Evolutionary conservation across 2,329 filamentous ascomycete species (phyloP).

Genomic region (Colletotrichum sansevieriae): DNA sequence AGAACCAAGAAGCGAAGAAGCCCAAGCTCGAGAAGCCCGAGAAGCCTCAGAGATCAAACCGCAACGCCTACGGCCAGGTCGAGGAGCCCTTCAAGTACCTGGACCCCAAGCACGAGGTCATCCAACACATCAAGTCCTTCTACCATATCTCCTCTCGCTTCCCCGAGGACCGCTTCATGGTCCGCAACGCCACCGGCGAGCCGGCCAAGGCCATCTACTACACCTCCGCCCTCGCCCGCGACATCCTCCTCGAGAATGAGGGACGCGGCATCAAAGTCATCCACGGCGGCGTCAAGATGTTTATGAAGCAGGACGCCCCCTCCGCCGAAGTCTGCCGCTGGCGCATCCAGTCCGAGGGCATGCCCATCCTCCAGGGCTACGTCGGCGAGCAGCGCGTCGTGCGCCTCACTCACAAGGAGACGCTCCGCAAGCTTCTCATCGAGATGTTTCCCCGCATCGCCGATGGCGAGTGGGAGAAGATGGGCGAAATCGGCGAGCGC

Average conservation of each 20-base stretch:
- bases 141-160: constrained; percentile 88
- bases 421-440: constrained; percentile 83
- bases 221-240: constrained; percentile 84
- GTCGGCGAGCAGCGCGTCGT: constrained; percentile 84
- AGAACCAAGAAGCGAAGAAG: constrained; percentile 54
- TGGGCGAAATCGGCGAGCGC: constrained; percentile 89
- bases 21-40: constrained; percentile 54
- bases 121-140: constrained; percentile 83
- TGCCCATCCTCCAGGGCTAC: constrained; percentile 92
- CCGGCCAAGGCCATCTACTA: constrained; percentile 98
- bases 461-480: constrained; percentile 77
- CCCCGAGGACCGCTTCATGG: constrained; percentile 92
- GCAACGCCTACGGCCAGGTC: constrained; percentile 65
- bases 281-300: constrained; percentile 98
- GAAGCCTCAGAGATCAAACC: constrained; percentile 52
- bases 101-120: constrained; percentile 77
- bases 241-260: constrained; percentile 89
- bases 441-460: constrained; percentile 97
- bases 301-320: constrained; percentile 96
- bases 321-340: constrained; percentile 88
- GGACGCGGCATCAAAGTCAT: constrained; percentile 94
- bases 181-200: constrained; percentile 89
- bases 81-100: constrained; percentile 98
- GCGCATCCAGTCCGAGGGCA: constrained; percentile 95
- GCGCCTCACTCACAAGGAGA: constrained; percentile 80